Percentiles rank a stretch among this genome's conserved stretches.
These are phyloP conservation scores for Tulasnella sp. DNA, from an alignment of 768 basidiomycete species.

Conservation along the genomic window DNA sequence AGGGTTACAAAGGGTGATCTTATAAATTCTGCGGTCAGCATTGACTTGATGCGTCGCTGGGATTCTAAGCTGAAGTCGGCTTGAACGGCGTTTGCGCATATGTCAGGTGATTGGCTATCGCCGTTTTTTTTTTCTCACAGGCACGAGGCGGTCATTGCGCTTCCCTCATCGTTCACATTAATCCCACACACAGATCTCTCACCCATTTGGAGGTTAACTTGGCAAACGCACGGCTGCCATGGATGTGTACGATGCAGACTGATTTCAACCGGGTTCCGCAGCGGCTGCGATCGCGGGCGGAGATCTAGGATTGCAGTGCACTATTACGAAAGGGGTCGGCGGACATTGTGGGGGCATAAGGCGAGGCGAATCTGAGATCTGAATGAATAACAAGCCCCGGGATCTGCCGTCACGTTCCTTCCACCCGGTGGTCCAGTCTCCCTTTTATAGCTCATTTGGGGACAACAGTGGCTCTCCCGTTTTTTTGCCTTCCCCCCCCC, in stretches of 20 bases:
- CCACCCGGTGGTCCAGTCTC: neutral
- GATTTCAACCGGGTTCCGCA: no score
- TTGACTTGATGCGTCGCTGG: neutral
- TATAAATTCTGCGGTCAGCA: neutral
- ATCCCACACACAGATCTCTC: neutral
- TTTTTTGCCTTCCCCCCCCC: neutral
- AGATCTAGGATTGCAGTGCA: neutral
- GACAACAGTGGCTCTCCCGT: neutral
- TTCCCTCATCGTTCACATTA: neutral
- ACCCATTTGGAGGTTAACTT: no score
- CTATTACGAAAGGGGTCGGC: neutral
- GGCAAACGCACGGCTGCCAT: no score
- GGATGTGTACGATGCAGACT: no score
- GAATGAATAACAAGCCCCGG: neutral
- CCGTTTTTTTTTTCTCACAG: neutral
- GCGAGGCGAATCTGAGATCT: neutral
- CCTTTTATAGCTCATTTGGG: neutral
- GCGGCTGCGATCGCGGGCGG: neutral
- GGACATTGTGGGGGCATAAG: neutral
- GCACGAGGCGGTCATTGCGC: neutral
- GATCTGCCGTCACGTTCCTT: neutral
- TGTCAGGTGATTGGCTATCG: neutral
- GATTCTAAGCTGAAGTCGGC: conserved; percentile 3
- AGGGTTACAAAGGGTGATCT: neutral
- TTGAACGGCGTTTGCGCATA: neutral